Evolutionary conservation across 805 yeast genomes (phyloP).

Genomic region (Nakazawaea ambrosiae): DNA sequence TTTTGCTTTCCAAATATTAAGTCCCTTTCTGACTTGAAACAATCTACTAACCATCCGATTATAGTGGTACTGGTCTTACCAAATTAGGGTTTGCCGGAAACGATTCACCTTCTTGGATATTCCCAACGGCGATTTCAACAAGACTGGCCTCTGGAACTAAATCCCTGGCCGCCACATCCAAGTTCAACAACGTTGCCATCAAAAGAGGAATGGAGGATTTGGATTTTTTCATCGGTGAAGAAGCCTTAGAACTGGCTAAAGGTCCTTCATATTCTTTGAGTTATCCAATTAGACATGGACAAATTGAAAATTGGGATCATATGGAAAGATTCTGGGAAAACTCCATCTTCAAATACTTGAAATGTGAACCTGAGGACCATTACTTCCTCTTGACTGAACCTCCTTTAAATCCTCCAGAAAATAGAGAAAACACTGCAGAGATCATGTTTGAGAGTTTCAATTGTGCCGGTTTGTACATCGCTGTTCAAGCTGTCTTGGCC

Average conservation of each 20-base stretch:
- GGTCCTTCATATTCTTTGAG: constrained; percentile 83
- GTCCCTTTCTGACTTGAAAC: not conserved
- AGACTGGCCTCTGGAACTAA: constrained; percentile 36
- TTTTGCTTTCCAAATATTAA: too few relatives aligned
- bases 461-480: constrained; percentile 97
- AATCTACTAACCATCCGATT: constrained; percentile 5
- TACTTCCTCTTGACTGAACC: constrained; percentile 95
- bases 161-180: constrained; percentile 17
- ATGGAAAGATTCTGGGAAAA: constrained; percentile 99
- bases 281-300: constrained; percentile 96
- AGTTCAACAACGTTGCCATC: constrained; percentile 39
- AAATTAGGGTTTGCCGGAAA: constrained; percentile 98
- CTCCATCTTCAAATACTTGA: constrained; percentile 89
- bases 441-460: constrained; percentile 98
- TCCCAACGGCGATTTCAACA: constrained; percentile 95
- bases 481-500: constrained; percentile 98
- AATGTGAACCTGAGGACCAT: constrained; percentile 99
- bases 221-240: constrained; percentile 94
- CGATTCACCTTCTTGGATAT: constrained; percentile 94
- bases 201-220: constrained; percentile 91
- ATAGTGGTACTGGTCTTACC: constrained; percentile 95
- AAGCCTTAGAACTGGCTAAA: constrained; percentile 85
- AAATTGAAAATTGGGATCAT: constrained; percentile 98
- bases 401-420: constrained; percentile 98
- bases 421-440: constrained; percentile 97